Evolutionary conservation across 75 land plant species (phyloP).

Genomic region (Pseudotsuga menziesii): DNA sequence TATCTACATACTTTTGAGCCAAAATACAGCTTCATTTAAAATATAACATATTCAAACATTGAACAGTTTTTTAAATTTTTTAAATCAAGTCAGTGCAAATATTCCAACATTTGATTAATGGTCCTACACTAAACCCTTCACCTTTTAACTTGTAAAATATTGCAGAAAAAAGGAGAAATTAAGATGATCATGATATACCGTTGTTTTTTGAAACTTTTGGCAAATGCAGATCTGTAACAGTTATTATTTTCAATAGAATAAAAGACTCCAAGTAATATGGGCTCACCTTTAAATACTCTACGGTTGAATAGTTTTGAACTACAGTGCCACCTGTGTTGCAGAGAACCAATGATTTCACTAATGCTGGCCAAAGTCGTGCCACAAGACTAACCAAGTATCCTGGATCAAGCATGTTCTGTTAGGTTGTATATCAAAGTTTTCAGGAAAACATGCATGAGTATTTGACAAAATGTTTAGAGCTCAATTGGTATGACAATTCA

Average conservation of each 20-base stretch:
- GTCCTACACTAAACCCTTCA: constrained; percentile 5
- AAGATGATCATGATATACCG: neutral
- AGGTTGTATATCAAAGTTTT: neutral
- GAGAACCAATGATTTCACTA: constrained; percentile 65
- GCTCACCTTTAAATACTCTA: constrained; percentile 31
- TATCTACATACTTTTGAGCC: neutral
- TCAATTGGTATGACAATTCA: neutral
- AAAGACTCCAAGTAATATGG: constrained; percentile 9
- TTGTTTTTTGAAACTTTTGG: no score
- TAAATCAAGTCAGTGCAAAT: neutral
- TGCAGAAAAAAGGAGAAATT: neutral
- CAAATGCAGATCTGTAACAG: neutral
- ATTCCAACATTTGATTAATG: neutral
- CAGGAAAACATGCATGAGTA: neutral
- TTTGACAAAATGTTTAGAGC: neutral
- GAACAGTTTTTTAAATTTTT: neutral
- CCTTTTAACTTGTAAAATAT: neutral
- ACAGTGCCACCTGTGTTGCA: constrained; percentile 77
- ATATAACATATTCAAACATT: neutral
- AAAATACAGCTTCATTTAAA: neutral
- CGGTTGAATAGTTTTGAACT: constrained; percentile 49
- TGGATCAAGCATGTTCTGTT: constrained; percentile 18
- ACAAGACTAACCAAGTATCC: constrained; percentile 70
- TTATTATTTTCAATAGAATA: neutral
- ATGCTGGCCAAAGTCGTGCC: constrained; percentile 75